Conservation (phyloP, 108 stramenopile genomes). For the Nitzschia palea region DNA sequence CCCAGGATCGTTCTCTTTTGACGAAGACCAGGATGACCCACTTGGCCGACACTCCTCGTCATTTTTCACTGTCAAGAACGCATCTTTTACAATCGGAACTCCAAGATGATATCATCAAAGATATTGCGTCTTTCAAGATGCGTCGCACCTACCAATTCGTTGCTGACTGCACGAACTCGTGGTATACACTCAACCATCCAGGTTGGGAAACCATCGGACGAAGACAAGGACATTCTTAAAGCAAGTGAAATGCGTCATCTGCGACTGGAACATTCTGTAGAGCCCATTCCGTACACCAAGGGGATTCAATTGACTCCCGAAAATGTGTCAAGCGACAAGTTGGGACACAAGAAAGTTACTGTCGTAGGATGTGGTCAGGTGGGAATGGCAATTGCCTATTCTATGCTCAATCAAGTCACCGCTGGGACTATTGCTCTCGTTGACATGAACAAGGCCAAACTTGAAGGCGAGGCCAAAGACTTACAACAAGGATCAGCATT, state of each 20-base stretch:
- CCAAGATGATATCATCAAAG: too few species aligned
- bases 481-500: slow-evolving; percentile 50
- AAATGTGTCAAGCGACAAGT: background rate
- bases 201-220: background rate
- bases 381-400: slow-evolving; percentile 38
- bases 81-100: too few species aligned
- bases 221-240: slow-evolving; percentile 1
- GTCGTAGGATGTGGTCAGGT: slow-evolving; percentile 49
- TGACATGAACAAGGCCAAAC: slow-evolving; percentile 42
- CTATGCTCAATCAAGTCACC: slow-evolving; percentile 44
- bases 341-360: slow-evolving; percentile 41
- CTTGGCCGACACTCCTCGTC: too few species aligned
- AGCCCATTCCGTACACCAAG: slow-evolving; percentile 29
- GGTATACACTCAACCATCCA: too few species aligned
- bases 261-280: slow-evolving; percentile 11
- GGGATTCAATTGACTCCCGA: slow-evolving; percentile 10
- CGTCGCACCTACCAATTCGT: too few species aligned
- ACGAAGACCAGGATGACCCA: too few species aligned
- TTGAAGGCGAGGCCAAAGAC: slow-evolving; percentile 55
- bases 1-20: too few species aligned
- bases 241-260: background rate
- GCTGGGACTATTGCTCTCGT: slow-evolving; percentile 45
- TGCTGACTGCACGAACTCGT: too few species aligned
- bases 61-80: too few species aligned
- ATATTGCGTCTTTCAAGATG: too few species aligned